Evolutionary conservation across 306 rosid genomes (phyloP).

Genomic region (Casuarina equisetifolia): DNA sequence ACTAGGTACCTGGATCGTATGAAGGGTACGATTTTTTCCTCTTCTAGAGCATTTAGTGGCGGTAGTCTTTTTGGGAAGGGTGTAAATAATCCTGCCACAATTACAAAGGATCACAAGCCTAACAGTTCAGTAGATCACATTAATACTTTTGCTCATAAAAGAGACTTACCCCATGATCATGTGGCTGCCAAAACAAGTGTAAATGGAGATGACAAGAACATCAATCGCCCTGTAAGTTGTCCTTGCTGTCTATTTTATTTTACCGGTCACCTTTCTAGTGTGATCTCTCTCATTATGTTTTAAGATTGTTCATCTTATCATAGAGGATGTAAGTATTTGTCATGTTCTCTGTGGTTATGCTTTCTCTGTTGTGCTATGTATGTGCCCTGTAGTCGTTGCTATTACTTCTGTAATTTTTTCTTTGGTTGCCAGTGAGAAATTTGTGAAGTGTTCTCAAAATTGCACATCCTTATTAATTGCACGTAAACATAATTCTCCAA

Average conservation of each 20-base stretch:
- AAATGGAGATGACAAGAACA: conserved; percentile 67
- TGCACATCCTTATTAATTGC: background rate
- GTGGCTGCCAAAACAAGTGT: conserved; percentile 50
- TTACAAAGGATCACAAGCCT: conserved; percentile 64
- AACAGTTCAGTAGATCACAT: conserved; percentile 63
- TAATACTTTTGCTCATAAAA: conserved; percentile 53
- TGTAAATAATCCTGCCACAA: conserved; percentile 43
- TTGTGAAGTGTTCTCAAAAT: background rate
- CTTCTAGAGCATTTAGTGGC: conserved; percentile 90
- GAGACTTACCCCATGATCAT: conserved; percentile 68
- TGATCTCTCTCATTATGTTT: background rate
- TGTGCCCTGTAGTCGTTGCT: background rate
- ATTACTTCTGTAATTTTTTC: background rate
- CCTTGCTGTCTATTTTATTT: conserved; percentile 12
- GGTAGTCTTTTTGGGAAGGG: conserved; percentile 77
- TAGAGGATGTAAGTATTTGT: background rate
- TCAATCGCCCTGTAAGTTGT: conserved; percentile 70
- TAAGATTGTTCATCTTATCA: background rate
- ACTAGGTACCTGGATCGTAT: conserved; percentile 87
- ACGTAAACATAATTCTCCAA: background rate
- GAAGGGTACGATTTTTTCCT: conserved; percentile 84
- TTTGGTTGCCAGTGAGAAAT: background rate
- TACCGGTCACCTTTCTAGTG: conserved; percentile 5
- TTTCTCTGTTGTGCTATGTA: background rate
- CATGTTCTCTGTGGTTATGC: conserved; percentile 9